Conservation (phyloP, 176 grass and related monocot species). For the barley (Hordeum vulgare) region MorexV3_pseudomolecules_assembly NC_058518.1:469208325-469208824, state of each 20-base stretch:
- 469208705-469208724: background rate
- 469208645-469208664: background rate
- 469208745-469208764: constrained; percentile 39
- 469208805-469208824: constrained; percentile 32
- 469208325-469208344: constrained; percentile 38
- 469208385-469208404: constrained; percentile 12
- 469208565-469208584: constrained; percentile 51
- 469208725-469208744: constrained; percentile 48
- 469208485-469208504: constrained; percentile 34
- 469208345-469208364: constrained; percentile 8
- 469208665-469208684: constrained; percentile 45
- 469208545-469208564: constrained; percentile 37
- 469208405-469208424: constrained; percentile 19
- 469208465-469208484: constrained; percentile 34
- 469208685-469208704: constrained; percentile 50
- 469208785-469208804: constrained; percentile 27
- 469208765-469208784: constrained; percentile 33
- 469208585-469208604: constrained; percentile 65
- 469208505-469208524: constrained; percentile 27
- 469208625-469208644: constrained; percentile 48
- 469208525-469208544: constrained; percentile 33
- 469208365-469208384: constrained; percentile 39
- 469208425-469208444: constrained; percentile 30
- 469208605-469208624: constrained; percentile 71
- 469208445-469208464: constrained; percentile 7